Percentiles rank a stretch among this genome's conserved stretches.
Conservation (phyloP, 768 basidiomycete genomes). For the Lentinula boryana region DNA sequence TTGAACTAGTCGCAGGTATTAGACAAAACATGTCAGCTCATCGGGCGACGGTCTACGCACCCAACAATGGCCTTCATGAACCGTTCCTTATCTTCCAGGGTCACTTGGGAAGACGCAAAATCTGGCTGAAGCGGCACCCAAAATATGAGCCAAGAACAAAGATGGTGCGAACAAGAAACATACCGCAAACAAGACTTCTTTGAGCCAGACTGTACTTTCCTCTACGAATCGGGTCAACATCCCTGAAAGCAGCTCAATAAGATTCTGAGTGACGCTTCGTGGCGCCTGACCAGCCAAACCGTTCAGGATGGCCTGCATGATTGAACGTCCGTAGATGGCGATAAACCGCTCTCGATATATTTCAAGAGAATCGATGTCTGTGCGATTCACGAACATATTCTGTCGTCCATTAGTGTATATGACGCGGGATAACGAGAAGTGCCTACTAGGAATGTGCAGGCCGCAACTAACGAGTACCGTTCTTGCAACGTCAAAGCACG, state of each 20-base stretch:
- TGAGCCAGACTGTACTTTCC: slow-evolving; percentile 64
- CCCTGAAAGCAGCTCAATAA: slow-evolving; percentile 75
- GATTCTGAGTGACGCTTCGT: slow-evolving; percentile 73
- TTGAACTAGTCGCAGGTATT: slow-evolving; percentile 38
- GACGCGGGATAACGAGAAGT: background rate
- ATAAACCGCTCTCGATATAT: slow-evolving; percentile 48
- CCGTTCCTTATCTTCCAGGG: slow-evolving; percentile 67
- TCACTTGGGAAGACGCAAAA: slow-evolving; percentile 71
- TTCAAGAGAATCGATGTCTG: slow-evolving; percentile 55
- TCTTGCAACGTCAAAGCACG: slow-evolving; percentile 69
- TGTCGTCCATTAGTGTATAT: slow-evolving; percentile 18
- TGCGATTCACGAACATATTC: slow-evolving; percentile 62
- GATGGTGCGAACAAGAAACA: slow-evolving; percentile 13
- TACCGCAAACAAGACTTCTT: slow-evolving; percentile 64
- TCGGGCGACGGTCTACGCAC: slow-evolving; percentile 32
- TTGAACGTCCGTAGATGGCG: slow-evolving; percentile 48
- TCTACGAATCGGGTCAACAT: slow-evolving; percentile 52
- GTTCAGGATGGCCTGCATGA: slow-evolving; percentile 68
- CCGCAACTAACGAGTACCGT: slow-evolving; percentile 77
- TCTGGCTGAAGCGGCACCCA: slow-evolving; percentile 41
- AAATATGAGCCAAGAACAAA: background rate
- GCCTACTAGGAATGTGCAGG: slow-evolving; percentile 78
- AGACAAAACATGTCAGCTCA: background rate
- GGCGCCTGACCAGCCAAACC: slow-evolving; percentile 86
- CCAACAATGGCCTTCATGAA: slow-evolving; percentile 68